Percentiles rank a stretch among this genome's conserved stretches.
These are phyloP conservation scores for Theobroma grandiflorum DNA, from an alignment of 441 rosid genomes.

Conservation along the genomic window DNA sequence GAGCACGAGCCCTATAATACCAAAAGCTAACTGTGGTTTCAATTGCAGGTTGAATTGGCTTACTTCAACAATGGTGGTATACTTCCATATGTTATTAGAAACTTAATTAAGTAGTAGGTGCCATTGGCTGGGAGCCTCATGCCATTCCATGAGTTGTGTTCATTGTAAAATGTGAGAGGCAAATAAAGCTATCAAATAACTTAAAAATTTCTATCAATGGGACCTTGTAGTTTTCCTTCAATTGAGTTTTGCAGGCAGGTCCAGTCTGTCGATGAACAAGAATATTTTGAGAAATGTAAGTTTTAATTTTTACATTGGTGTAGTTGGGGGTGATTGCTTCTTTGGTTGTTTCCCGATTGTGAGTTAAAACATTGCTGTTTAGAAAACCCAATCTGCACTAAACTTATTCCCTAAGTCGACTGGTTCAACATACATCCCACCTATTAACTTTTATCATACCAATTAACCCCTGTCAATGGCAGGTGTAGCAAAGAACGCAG, in stretches of 20 bases:
- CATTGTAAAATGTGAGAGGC: slow-evolving; percentile 35
- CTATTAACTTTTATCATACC: no score
- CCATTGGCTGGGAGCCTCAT: slow-evolving; percentile 2
- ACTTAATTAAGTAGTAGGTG: slow-evolving; percentile 60
- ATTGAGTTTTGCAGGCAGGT: neutral
- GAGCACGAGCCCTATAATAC: neutral
- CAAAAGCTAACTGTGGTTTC: neutral
- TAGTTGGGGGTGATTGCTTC: neutral
- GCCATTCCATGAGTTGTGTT: slow-evolving; percentile 18
- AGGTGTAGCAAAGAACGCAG: no score
- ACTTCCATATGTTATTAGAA: slow-evolving; percentile 87
- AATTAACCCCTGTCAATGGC: no score
- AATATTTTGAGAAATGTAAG: neutral
- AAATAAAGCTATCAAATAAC: slow-evolving; percentile 47
- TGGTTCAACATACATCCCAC: no score
- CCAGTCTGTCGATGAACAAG: slow-evolving; percentile 14
- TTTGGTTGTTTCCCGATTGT: neutral
- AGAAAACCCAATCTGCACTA: neutral
- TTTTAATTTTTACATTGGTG: neutral
- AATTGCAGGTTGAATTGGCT: slow-evolving; percentile 86
- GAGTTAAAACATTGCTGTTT: neutral
- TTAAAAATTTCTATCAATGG: slow-evolving; percentile 15
- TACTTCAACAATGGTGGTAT: slow-evolving; percentile 93
- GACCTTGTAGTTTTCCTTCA: slow-evolving; percentile 4
- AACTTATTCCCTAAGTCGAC: no score